Percentiles rank a stretch among this genome's conserved stretches.
Evolutionary conservation across 1,284 basidiomycete species (phyloP).

Genomic region (Spongispora temasekensis): DNA sequence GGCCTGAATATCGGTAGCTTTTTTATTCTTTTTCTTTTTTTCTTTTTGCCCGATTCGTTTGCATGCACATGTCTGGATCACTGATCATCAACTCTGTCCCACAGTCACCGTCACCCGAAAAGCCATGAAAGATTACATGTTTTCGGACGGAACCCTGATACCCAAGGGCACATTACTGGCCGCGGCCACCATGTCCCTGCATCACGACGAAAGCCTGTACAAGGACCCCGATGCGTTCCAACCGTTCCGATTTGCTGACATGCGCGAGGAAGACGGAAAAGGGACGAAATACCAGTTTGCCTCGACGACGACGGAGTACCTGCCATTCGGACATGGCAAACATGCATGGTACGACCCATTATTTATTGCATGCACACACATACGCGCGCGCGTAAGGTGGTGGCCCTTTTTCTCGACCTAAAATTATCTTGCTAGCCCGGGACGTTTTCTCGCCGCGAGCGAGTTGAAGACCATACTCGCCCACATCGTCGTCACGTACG

Average conservation of each 20-base stretch:
- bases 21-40: no score
- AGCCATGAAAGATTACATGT: constrained; percentile 38
- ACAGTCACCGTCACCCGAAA: constrained; percentile 38
- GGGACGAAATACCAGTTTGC: constrained; percentile 17
- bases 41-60: no score
- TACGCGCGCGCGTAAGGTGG: no score
- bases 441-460: constrained; percentile 16
- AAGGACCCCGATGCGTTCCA: constrained; percentile 30
- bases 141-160: constrained; percentile 44
- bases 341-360: constrained; percentile 18
- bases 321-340: constrained; percentile 18
- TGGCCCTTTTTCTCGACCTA: no score
- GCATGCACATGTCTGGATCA: no score
- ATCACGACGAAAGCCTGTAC: constrained; percentile 32
- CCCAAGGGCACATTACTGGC: constrained; percentile 38
- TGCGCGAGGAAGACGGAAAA: constrained; percentile 15
- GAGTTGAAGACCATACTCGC: constrained; percentile 36
- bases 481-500: constrained; percentile 31
- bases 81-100: no score
- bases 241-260: constrained; percentile 34
- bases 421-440: constrained; percentile 14
- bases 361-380: no score
- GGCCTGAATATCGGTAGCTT: constrained; percentile 30
- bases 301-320: constrained; percentile 10
- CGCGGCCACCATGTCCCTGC: constrained; percentile 23